Conservation (phyloP, 257 asterid genomes). For the Nicotiana obtusifolia region DNA sequence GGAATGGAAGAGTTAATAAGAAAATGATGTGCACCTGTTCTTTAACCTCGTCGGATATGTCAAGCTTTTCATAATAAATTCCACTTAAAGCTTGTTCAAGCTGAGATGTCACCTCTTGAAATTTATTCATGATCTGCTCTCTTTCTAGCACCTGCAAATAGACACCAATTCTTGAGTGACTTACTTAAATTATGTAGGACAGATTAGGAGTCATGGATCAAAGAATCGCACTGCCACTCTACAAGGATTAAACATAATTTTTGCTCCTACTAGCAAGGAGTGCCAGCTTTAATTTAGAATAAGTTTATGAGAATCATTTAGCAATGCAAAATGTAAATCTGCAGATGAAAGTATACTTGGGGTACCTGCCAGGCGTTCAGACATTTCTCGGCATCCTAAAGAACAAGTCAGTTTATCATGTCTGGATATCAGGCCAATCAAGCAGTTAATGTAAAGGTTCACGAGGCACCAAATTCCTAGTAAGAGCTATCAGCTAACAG, state of each 20-base stretch:
- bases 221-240: neutral
- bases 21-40: constrained; percentile 61
- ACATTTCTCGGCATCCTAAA: neutral
- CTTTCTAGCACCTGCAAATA: constrained; percentile 81
- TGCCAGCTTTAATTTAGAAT: neutral
- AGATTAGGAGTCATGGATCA: neutral
- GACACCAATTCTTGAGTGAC: neutral
- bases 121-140: constrained; percentile 59
- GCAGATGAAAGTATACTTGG: neutral
- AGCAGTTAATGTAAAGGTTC: neutral
- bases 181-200: neutral
- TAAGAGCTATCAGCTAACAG: neutral
- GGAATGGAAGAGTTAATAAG: neutral
- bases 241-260: neutral
- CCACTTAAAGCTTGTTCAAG: constrained; percentile 80
- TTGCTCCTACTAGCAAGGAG: neutral
- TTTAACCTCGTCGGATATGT: constrained; percentile 92
- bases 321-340: neutral
- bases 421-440: neutral
- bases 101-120: constrained; percentile 73
- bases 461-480: neutral
- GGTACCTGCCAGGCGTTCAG: neutral
- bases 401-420: neutral
- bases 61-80: constrained; percentile 74
- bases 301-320: neutral